These are phyloP conservation scores for Penicillium roqueforti DNA, from an alignment of 495 filamentous ascomycete species.

Conservation along the genomic window DNA sequence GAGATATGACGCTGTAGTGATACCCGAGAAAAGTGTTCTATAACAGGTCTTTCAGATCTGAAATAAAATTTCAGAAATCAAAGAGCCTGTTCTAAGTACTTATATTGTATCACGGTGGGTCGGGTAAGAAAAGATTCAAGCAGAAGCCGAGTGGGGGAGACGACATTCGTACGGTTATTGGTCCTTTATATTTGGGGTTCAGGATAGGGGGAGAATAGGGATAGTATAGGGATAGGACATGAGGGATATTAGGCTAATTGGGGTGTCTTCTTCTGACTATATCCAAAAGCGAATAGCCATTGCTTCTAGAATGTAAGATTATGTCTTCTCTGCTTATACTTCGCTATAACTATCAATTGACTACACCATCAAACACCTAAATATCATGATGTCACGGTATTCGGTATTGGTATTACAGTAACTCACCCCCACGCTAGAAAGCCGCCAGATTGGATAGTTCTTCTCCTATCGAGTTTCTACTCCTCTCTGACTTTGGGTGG, in stretches of 20 bases:
- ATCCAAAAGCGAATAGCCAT: no score
- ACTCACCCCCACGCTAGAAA: slow-evolving; percentile 27
- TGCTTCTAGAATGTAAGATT: not conserved
- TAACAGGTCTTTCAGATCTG: not conserved
- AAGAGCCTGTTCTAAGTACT: slow-evolving; percentile 13
- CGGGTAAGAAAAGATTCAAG: slow-evolving; percentile 16
- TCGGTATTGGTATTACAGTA: slow-evolving; percentile 8
- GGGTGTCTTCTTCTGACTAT: no score
- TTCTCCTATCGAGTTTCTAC: not conserved
- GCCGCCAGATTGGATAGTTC: slow-evolving; percentile 4
- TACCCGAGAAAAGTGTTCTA: slow-evolving; percentile 9
- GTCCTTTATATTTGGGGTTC: not conserved
- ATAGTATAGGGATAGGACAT: no score
- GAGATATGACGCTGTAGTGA: slow-evolving; percentile 18
- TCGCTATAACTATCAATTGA: not conserved
- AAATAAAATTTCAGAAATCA: not conserved
- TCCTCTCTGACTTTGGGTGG: not conserved
- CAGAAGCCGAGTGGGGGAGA: slow-evolving; percentile 30
- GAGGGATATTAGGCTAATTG: no score
- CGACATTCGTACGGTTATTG: slow-evolving; percentile 10
- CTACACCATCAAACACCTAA: not conserved
- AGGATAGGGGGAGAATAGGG: no score
- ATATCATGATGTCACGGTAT: slow-evolving; percentile 20
- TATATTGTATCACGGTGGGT: slow-evolving; percentile 31
- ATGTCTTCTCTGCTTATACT: not conserved